Evolutionary conservation across 495 filamentous ascomycete genomes (phyloP), one percentile per base, ranked within the genome.

Genomic region (Evernia prunastri): DNA sequence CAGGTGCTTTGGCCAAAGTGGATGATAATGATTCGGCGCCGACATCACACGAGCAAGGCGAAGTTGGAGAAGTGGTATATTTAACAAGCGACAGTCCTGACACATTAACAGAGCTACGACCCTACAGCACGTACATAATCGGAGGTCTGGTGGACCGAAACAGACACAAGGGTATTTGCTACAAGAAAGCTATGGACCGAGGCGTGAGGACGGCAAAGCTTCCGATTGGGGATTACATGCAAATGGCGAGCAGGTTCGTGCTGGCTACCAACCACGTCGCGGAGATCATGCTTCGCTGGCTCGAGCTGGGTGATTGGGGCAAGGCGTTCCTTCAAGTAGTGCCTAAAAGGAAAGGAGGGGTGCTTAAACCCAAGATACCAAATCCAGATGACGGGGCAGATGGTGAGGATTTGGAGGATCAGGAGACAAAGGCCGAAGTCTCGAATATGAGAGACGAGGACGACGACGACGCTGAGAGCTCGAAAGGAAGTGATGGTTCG

Each of bases 111-210:
- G 79, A 87, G 56, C 81, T 97, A 31, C 89, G 89, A 73, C 87
- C 91, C 0, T 87, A 91, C 76, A 90, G 86, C 43, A 91, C 84
- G 53, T 99, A 99, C 71, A 89, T 99, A 42, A 89, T 99, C 62
- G 94, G 94, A 25, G 94, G 93, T 0, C 77, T 99, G 33, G 95
- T 99, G 31, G 94, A 99, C 72, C 89, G 88, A 75, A 99, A 99
- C 70, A 81, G 94, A 29, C 84, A 99, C 73, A 99, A 99, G 75
- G 92, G 89, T 1, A 77, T 96, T 17, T 97, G 94, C 77, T 92
- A 96, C 79, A 88, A 88, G 68, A 80, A 86, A 47, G 94, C 95
- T 0, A 78, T 80, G 59, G 83, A 87, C 45, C 79, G 79, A 70
- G 89, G 89, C 0, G 83, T 97, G 63, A 85, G 86, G 47, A 97